Conservation (phyloP, 1,284 basidiomycete genomes). For the Ustilago esculenta region DNA sequence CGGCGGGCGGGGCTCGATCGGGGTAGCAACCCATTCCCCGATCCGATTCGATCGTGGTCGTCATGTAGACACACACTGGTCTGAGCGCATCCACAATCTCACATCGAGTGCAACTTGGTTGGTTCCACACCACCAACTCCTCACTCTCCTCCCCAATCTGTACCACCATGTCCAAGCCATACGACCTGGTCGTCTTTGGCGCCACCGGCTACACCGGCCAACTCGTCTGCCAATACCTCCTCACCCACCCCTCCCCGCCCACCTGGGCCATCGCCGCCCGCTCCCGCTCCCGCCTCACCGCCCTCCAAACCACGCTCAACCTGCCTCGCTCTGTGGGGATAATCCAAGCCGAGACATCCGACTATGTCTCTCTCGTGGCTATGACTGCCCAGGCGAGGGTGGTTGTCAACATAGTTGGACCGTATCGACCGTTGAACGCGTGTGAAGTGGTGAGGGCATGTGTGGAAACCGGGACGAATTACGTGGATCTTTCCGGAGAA, state of each 20-base stretch:
- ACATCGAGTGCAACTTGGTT: too few relatives aligned
- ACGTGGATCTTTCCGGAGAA: conserved; percentile 75
- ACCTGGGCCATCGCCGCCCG: conserved; percentile 60
- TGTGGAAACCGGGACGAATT: conserved; percentile 72
- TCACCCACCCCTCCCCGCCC: conserved; percentile 42
- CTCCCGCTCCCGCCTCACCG: conserved; percentile 38
- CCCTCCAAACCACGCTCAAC: conserved; percentile 29
- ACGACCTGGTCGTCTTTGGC: conserved; percentile 57
- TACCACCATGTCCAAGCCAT: conserved; percentile 34
- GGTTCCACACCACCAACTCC: background rate
- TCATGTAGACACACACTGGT: too few relatives aligned
- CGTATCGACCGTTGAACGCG: conserved; percentile 48
- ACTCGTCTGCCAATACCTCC: conserved; percentile 49
- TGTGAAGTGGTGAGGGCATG: conserved; percentile 70
- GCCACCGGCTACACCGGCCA: conserved; percentile 63
- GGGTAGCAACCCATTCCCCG: background rate
- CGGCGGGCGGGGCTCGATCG: background rate
- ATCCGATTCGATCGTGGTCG: too few relatives aligned
- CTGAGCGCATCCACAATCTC: too few relatives aligned
- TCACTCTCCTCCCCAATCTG: background rate
- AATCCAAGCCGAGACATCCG: conserved; percentile 42
- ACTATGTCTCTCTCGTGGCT: conserved; percentile 34
- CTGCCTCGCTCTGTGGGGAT: conserved; percentile 39
- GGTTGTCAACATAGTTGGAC: conserved; percentile 59
- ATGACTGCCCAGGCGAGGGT: conserved; percentile 39